Percentiles rank a stretch among this genome's conserved stretches.
Conservation (phyloP, 139 green algal genomes). For the Coccomyxa sp. region DNA sequence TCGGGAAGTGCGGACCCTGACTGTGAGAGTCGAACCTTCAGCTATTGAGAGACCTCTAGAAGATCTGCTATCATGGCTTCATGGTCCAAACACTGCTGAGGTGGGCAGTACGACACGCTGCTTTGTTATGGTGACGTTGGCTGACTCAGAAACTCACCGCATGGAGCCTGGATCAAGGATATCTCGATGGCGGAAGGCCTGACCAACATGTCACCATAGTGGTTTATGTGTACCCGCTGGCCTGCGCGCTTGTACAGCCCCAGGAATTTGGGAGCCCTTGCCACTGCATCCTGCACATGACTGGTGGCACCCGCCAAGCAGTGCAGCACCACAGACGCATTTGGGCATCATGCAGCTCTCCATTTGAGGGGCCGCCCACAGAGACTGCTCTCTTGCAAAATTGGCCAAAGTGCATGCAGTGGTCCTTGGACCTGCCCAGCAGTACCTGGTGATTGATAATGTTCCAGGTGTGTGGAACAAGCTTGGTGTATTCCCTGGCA, state of each 20-base stretch:
- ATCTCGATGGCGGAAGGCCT: slow-evolving; percentile 35
- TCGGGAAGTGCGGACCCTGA: no score
- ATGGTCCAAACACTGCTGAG: neutral
- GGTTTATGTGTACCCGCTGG: slow-evolving; percentile 43
- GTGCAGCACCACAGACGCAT: slow-evolving; percentile 18
- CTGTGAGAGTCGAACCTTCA: no score
- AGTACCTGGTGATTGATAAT: slow-evolving; percentile 28
- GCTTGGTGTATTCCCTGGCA: slow-evolving; percentile 25
- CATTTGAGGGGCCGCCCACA: no score
- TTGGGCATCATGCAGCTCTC: no score
- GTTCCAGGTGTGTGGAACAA: slow-evolving; percentile 17
- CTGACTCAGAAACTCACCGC: neutral
- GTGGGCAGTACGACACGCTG: neutral
- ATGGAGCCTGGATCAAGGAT: slow-evolving; percentile 4
- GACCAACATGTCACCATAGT: slow-evolving; percentile 37
- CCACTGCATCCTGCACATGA: slow-evolving; percentile 24
- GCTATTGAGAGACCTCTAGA: no score
- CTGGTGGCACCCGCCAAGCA: slow-evolving; percentile 16
- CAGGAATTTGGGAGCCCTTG: slow-evolving; percentile 26
- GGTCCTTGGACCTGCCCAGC: no score
- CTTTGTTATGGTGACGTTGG: no score
- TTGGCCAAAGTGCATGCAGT: no score
- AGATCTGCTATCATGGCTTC: neutral
- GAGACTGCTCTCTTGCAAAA: no score
- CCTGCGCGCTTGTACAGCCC: slow-evolving; percentile 39